Percentiles rank a stretch among this genome's conserved stretches.
These are phyloP conservation scores for Nitzschia inconspicua DNA, from an alignment of 108 stramenopile species.

Conservation along the genomic window DNA sequence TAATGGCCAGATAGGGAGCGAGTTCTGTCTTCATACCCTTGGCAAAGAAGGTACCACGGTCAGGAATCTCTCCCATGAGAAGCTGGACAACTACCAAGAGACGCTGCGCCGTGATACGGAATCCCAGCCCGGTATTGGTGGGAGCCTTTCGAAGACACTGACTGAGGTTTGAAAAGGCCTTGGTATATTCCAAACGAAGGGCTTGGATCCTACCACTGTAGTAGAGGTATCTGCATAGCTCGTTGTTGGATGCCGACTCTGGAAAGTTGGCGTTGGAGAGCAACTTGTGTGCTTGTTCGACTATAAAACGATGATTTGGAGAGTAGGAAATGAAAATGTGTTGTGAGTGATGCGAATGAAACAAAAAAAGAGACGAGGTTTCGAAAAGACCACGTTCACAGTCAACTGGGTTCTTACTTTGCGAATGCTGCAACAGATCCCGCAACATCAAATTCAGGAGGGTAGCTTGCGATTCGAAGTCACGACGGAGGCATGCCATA, in stretches of 20 bases:
- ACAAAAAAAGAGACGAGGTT: too few species aligned
- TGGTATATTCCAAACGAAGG: conserved; percentile 92
- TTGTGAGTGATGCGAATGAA: too few species aligned
- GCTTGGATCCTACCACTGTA: conserved; percentile 94
- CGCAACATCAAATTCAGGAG: conserved; percentile 80
- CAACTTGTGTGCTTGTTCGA: conserved; percentile 96
- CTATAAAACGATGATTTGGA: conserved; percentile 14
- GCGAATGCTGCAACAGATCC: conserved; percentile 65
- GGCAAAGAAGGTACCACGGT: conserved; percentile 84
- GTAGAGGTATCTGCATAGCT: conserved; percentile 95
- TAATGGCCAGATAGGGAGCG: conserved; percentile 89
- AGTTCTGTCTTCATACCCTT: conserved; percentile 79
- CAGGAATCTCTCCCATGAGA: conserved; percentile 97
- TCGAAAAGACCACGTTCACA: too few species aligned
- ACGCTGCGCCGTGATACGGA: conserved; percentile 83
- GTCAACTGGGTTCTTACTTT: conserved; percentile 51
- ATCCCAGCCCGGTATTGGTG: conserved; percentile 88
- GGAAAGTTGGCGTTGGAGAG: conserved; percentile 88
- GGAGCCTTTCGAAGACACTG: conserved; percentile 96
- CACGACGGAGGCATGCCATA: conserved; percentile 72
- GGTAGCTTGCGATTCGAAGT: conserved; percentile 73
- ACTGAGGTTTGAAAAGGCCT: conserved; percentile 87
- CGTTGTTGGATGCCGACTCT: conserved; percentile 90
- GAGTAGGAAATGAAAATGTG: neutral
- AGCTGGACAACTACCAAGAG: conserved; percentile 89